Evolutionary conservation across 306 rosid species (phyloP).

Genomic region (Leucaena leucocephala): DNA sequence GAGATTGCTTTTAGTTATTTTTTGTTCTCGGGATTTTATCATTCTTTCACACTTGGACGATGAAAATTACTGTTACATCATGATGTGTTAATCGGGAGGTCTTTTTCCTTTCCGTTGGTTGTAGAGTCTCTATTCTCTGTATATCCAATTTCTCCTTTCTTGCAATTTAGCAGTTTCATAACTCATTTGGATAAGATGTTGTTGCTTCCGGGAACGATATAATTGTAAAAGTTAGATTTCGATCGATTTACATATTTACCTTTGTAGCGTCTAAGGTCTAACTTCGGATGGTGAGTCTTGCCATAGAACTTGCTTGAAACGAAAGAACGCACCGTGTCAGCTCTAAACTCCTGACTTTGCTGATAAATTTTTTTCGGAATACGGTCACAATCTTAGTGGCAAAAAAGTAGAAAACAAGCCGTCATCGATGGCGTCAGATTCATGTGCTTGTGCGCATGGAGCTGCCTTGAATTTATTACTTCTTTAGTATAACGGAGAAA

Average conservation of each 20-base stretch:
- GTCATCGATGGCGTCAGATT: not conserved
- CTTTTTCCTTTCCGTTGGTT: not conserved
- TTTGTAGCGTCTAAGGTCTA: not conserved
- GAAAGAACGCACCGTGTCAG: not conserved
- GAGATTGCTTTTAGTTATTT: not conserved
- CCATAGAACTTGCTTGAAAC: not conserved
- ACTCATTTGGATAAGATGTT: not conserved
- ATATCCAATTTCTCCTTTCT: not conserved
- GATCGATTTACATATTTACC: not conserved
- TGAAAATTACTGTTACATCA: not conserved
- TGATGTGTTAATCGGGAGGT: not conserved
- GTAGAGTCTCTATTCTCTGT: not conserved
- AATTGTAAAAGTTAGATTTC: not conserved
- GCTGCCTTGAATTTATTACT: not conserved
- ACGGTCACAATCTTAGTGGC: not conserved
- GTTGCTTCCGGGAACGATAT: not conserved
- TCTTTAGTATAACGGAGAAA: not conserved
- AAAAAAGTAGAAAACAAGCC: not conserved
- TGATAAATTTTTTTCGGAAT: not conserved
- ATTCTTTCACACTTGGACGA: not conserved
- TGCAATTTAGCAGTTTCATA: not conserved
- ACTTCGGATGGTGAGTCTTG: not conserved
- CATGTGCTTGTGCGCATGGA: not conserved
- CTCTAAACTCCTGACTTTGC: not conserved
- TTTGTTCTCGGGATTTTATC: not conserved